Conservation (phyloP, 257 asterid genomes). For the Misopates orontium region DNA sequence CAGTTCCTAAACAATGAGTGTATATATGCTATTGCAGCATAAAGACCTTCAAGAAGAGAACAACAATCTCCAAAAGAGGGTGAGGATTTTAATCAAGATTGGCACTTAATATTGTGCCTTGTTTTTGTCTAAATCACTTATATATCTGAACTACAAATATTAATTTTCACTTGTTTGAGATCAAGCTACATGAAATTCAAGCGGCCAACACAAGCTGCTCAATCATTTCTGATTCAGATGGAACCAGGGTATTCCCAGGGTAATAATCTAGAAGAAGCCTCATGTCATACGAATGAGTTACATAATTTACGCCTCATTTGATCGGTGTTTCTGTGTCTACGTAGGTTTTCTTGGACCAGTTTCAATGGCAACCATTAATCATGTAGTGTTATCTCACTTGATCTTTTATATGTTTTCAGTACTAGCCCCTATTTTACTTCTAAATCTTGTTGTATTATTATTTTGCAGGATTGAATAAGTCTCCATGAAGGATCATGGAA, state of each 20-base stretch:
- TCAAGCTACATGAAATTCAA: constrained; percentile 43
- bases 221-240: constrained; percentile 26
- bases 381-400: not conserved
- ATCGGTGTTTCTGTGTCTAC: not conserved
- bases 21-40: constrained; percentile 38
- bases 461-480: no score
- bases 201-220: constrained; percentile 39
- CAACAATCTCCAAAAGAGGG: constrained; percentile 56
- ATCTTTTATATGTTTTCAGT: no score
- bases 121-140: not conserved
- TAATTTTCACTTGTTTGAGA: not conserved
- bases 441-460: no score
- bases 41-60: constrained; percentile 61
- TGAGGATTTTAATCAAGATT: constrained; percentile 13
- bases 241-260: constrained; percentile 7
- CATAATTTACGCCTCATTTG: no score
- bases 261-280: not conserved
- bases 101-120: not conserved
- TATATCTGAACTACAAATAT: no score
- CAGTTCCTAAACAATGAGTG: not conserved
- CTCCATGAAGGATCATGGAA: no score
- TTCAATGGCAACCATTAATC: no score
- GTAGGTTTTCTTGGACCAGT: no score
- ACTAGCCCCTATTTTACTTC: no score
- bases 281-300: no score